Conservation (phyloP, 2,329 filamentous ascomycete species). For the Ophiostoma piceae region DNA sequence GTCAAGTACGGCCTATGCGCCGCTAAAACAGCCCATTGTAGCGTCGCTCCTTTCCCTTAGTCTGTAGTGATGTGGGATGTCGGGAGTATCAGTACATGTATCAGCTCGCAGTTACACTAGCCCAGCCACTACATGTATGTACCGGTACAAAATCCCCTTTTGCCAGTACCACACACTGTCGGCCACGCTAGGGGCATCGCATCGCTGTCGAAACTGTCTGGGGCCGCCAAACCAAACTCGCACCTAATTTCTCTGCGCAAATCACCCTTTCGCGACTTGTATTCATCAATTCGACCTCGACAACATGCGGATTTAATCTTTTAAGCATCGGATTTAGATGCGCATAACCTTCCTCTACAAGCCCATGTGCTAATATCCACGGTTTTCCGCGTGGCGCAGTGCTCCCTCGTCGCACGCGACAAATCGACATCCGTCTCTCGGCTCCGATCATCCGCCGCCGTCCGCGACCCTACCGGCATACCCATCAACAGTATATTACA, state of each 20-base stretch:
- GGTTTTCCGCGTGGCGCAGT: constrained; percentile 42
- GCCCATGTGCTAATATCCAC: constrained; percentile 43
- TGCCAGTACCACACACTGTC: background rate
- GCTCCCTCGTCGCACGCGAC: constrained; percentile 46
- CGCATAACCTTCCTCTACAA: constrained; percentile 37
- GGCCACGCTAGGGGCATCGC: constrained; percentile 9
- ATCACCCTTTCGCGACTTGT: constrained; percentile 3
- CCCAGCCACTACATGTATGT: background rate
- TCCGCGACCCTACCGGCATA: constrained; percentile 16
- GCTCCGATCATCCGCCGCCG: constrained; percentile 17
- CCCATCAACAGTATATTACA: background rate
- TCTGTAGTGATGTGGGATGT: background rate
- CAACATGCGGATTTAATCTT: constrained; percentile 44
- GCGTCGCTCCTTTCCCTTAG: background rate
- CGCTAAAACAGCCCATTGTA: background rate
- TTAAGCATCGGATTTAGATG: constrained; percentile 39
- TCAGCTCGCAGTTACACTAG: background rate
- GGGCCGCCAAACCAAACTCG: constrained; percentile 15
- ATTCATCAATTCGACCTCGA: constrained; percentile 30
- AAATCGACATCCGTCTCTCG: constrained; percentile 12
- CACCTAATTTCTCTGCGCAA: constrained; percentile 21
- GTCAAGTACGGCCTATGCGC: constrained; percentile 4
- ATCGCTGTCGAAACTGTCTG: background rate
- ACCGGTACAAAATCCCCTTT: background rate
- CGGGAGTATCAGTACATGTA: background rate